phyloP scores from a whole-genome alignment of 2,329 filamentous ascomycete genomes.

The Hymenoscyphus salicellus region DNA sequence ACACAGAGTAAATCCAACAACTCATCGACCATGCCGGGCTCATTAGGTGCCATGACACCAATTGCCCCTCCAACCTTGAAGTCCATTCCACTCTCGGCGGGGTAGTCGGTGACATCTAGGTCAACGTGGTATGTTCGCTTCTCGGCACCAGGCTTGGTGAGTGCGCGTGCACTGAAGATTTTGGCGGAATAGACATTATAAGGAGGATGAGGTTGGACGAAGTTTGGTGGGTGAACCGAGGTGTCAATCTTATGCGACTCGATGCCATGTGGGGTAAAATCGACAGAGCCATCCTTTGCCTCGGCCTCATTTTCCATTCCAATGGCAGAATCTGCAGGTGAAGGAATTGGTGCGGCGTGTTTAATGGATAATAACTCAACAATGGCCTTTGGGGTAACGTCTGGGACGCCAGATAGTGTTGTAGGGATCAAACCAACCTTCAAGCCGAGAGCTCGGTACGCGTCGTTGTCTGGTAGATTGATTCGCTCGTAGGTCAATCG shows the following conservation, averaged over 20 bases:
- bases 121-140: slow-evolving; percentile 98
- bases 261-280: slow-evolving; percentile 34
- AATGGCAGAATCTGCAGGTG: slow-evolving; percentile 50
- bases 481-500: slow-evolving; percentile 53
- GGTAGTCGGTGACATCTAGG: slow-evolving; percentile 92
- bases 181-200: slow-evolving; percentile 90
- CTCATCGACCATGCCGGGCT: slow-evolving; percentile 71
- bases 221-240: slow-evolving; percentile 72
- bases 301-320: slow-evolving; percentile 37
- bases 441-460: slow-evolving; percentile 75
- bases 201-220: slow-evolving; percentile 91
- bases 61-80: slow-evolving; percentile 97
- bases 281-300: slow-evolving; percentile 31
- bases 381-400: slow-evolving; percentile 67
- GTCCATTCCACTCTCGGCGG: slow-evolving; percentile 76
- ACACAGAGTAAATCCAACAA: slow-evolving; percentile 79
- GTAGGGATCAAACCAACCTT: slow-evolving; percentile 74
- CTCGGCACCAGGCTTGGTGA: slow-evolving; percentile 85
- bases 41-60: slow-evolving; percentile 87
- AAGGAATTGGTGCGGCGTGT: slow-evolving; percentile 37
- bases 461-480: slow-evolving; percentile 72
- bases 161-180: slow-evolving; percentile 76
- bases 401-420: slow-evolving; percentile 65
- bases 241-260: slow-evolving; percentile 47
- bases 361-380: slow-evolving; percentile 65